Conservation (phyloP, 2,329 filamentous ascomycete species). For the Alternaria angustiovoidea region DNA sequence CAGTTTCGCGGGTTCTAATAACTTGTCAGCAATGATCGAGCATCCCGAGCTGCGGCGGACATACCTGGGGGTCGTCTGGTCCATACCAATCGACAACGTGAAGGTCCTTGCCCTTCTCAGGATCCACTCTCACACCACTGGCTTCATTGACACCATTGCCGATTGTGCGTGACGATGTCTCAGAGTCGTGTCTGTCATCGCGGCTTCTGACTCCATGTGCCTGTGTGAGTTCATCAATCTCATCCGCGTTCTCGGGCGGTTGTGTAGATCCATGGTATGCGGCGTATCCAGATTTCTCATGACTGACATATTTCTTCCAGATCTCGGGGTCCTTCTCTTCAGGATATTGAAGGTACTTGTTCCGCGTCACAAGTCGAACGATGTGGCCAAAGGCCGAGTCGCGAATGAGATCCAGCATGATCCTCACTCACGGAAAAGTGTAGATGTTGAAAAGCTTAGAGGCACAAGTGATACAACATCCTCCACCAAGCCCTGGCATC, state of each 20-base stretch:
- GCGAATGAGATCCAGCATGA: conserved; percentile 30
- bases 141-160: conserved; percentile 38
- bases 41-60: neutral
- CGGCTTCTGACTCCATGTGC: conserved; percentile 20
- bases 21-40: neutral
- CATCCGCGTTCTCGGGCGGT: conserved; percentile 39
- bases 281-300: conserved; percentile 59
- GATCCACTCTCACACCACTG: conserved; percentile 56
- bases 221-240: conserved; percentile 31
- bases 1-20: conserved; percentile 58
- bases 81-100: conserved; percentile 62
- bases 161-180: conserved; percentile 24
- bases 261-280: conserved; percentile 56
- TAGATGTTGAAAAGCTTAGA: neutral
- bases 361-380: conserved; percentile 52
- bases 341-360: conserved; percentile 53
- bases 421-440: neutral
- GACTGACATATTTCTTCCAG: conserved; percentile 60
- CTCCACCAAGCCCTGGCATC: neutral
- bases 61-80: conserved; percentile 54
- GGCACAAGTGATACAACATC: neutral
- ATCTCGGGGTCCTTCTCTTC: conserved; percentile 59
- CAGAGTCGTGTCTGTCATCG: conserved; percentile 17
- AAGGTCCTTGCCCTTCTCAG: conserved; percentile 61
- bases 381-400: conserved; percentile 45